Base-by-base conservation (phyloP, 225 moss, liverwort and hornwort species). In the Marchantia polymorpha region DNA sequence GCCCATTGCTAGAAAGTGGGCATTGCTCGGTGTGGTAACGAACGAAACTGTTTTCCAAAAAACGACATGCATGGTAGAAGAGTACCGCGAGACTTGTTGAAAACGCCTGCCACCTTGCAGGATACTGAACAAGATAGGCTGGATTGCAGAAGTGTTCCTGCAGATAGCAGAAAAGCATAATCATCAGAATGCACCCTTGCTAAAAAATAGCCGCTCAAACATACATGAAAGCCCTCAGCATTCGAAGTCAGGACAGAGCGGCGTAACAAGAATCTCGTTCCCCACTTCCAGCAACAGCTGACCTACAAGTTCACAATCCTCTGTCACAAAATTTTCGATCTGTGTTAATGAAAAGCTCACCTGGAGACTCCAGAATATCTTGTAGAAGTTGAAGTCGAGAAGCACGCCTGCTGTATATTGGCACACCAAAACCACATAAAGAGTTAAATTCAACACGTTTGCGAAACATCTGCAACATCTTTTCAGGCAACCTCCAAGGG, bases 361-460 rank as follows among this genome's bases (percentile, higher is more conserved):
- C 85, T 99, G 99, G 7, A 95, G 90, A 73, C 92, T 99, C 99
- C 99, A 99, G 68, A 99, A 99, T 22, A 92, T 95, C 78, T 91
- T 95, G 81, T 95, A 99, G 75, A 99, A 99, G 30, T 85, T 83
- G 73, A 95, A 91, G 84, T 95, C 95, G 31, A 99, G 83, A 64
- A 67, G 87, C 58, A 85, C 54, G 75, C 87, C 85, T 85, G 85
- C 69, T 72, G 31, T 20, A 70, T 19, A 25, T 48, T 65, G 52
- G 29, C 64, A 77, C 17, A 50, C 29, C 58, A 22, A n/a, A 25
- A 73, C 31, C 25, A 51, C 1, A 20, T 72, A 9, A 39, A 39
- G 39, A 39, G 39, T 39, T 2, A 39, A 39, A 39, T 39, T 2
- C 5, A 39, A 39, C 3, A 39, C 3, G 39, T 39, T 39, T 39